Percentiles rank a stretch among this genome's conserved stretches.
Evolutionary conservation across 306 rosid genomes (phyloP).

Genomic region (Carpinus viminea): DNA sequence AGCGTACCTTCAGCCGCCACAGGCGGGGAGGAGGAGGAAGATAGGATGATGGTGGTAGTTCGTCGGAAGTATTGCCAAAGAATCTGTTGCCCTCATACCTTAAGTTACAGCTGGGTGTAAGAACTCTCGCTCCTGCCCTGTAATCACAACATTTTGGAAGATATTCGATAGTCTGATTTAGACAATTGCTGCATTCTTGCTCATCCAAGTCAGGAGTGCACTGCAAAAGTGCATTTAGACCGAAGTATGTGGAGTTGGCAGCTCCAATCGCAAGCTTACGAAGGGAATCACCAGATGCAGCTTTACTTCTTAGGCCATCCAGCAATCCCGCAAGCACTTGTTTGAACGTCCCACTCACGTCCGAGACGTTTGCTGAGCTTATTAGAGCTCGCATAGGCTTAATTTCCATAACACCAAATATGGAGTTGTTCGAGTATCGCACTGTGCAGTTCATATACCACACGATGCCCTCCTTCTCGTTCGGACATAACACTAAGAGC

Average conservation of each 20-base stretch:
- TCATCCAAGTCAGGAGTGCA: conserved; percentile 32
- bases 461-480: conserved; percentile 46
- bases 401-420: not conserved
- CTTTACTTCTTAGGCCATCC: not conserved
- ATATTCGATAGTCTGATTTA: not conserved
- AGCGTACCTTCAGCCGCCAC: conserved; percentile 20
- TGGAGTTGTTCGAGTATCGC: conserved; percentile 32
- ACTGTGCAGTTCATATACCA: conserved; percentile 29
- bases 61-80: not conserved
- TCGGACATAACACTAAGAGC: conserved; percentile 4
- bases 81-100: conserved; percentile 30
- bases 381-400: not conserved
- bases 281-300: conserved; percentile 12
- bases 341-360: not conserved
- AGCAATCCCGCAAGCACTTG: conserved; percentile 1
- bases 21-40: not conserved
- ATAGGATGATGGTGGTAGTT: conserved; percentile 3
- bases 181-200: conserved; percentile 25
- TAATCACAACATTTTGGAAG: not conserved
- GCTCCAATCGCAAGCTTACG: conserved; percentile 22
- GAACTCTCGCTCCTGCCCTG: conserved; percentile 21
- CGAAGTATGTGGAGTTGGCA: not conserved
- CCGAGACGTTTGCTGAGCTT: no score
- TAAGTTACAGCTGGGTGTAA: conserved; percentile 45
- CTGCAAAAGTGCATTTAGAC: conserved; percentile 31